Evolutionary conservation across 2,329 filamentous ascomycete species (phyloP), one percentile per base, ranked within the genome.

Genomic region (Didymella lethalis): DNA sequence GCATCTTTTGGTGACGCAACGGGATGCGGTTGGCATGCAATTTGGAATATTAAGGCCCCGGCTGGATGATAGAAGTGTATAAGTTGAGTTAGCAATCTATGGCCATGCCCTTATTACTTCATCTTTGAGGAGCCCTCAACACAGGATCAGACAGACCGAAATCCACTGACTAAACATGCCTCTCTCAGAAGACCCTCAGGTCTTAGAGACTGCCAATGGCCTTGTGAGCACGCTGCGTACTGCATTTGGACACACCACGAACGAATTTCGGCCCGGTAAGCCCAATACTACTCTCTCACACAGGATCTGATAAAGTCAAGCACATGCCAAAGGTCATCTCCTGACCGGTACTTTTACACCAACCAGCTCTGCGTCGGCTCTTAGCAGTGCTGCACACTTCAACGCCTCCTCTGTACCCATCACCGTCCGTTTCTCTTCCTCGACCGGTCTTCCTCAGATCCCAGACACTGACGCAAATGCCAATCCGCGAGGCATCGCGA

Each of bases 291-390:
- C 12, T 11, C 31, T 29, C 49, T 36, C 52, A 57, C 16, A 59
- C 12, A 32, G 49, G 28, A 6, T 11, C 59, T 61, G 50, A 62
- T 49, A 48, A 34, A 38, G 6, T 34, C 41, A 57, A 84, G 84
- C 83, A 10, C 85, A 88, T 61, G 84, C 84, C 18, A 82, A 83
- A 73, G 85, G 85, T 12, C 71, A 79, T 29, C 76, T 86, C 36
- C 70, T 85, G 11, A 81, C 72, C 7, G 85, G 85, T 31, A 82
- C 76, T 23, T 87, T 87, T 71, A 81, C 74, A 1, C 84, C 85
- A 3, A 79, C 80, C 2, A 3, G 74, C 0, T 67, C 72, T 38
- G 84, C 83, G 14, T 67, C 75, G 3, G 64, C 69, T 8, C 80
- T 87, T 20, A 81, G 79, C 31, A 76, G 60, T 20, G 84, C 83